Base-by-base conservation (phyloP, 345 rosid genomes). In the Kernera saxatilis region DNA sequence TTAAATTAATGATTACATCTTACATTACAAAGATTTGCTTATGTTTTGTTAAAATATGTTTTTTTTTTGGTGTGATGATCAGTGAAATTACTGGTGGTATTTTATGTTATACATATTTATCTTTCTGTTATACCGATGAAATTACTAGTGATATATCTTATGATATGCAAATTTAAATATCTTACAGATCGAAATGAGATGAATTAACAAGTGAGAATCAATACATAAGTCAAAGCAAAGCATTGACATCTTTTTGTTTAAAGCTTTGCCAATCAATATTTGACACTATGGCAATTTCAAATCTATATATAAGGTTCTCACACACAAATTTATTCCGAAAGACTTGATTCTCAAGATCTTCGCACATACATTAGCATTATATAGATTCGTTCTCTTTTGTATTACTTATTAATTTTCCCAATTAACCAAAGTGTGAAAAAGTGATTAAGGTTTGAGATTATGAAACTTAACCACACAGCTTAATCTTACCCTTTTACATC, bases 341-440 rank as follows among this genome's bases (percentile, higher is more conserved):
- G 72, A 41, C 67, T 67, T 67, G 72, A 58, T 58, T 74, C 67
- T 67, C 46, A 39, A 50, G 23, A 40, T 36, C 35, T 35, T 44
- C 13, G 39, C 23, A 55, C 15, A 54, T 64, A n/a, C n/a, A 53
- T 72, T 25, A 63, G 15, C 62, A 52, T 22, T 62, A 57, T 23
- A 39, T 44, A 48, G 27, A 8, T 14, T 36, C 36, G 40, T 36
- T 56, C n/a, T 39, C 45, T 46, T 29, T 49, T 19, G 12, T 27
- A 26, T 30, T 41, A 43, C 68, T 26, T 74, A 74, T 74, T 50
- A 43, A 15, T 18, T 30, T 30, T 72, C 37, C 12, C 15, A 53
- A 26, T 13, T 21, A 54, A 19, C 44, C 44, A 65, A 37, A 73
- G 50, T 45, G 35, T n/a, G 14, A 25, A 13, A 58, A 14, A 46